These are phyloP conservation scores for Hordeum marinum DNA, from an alignment of 176 grass and related monocot species.

Conservation along the genomic window DNA sequence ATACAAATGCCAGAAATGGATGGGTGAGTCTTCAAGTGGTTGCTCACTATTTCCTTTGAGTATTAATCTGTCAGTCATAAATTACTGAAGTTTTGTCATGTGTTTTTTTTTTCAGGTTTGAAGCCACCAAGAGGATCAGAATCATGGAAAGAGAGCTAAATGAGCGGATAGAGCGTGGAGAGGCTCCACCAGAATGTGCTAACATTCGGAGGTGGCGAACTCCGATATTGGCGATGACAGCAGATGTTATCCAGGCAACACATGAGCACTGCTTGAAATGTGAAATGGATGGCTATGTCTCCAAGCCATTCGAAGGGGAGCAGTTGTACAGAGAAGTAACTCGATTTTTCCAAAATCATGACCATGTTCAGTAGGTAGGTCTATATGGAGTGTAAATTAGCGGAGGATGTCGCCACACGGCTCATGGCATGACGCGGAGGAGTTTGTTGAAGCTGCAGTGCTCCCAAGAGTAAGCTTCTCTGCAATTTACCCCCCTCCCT, in stretches of 20 bases:
- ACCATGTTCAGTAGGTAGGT: slow-evolving; percentile 60
- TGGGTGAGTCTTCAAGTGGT: slow-evolving; percentile 48
- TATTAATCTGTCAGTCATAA: background rate
- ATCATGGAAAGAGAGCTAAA: slow-evolving; percentile 77
- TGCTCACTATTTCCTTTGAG: slow-evolving; percentile 5
- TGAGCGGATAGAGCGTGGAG: slow-evolving; percentile 56
- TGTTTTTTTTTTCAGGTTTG: slow-evolving; percentile 57
- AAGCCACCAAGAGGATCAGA: slow-evolving; percentile 87
- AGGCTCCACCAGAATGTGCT: slow-evolving; percentile 40
- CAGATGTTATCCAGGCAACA: slow-evolving; percentile 98
- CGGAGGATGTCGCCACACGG: slow-evolving; percentile 39
- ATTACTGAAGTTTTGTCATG: slow-evolving; percentile 1
- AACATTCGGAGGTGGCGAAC: slow-evolving; percentile 58
- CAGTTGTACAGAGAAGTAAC: slow-evolving; percentile 97
- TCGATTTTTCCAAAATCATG: slow-evolving; percentile 69
- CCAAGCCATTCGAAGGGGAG: slow-evolving; percentile 97
- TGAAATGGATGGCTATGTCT: slow-evolving; percentile 98
- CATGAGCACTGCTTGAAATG: slow-evolving; percentile 77
- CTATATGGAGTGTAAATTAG: slow-evolving; percentile 47
- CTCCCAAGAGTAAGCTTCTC: slow-evolving; percentile 49
- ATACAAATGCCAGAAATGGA: slow-evolving; percentile 99
- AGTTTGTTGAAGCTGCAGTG: slow-evolving; percentile 10
- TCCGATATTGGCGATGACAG: slow-evolving; percentile 98
- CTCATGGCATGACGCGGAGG: slow-evolving; percentile 8
- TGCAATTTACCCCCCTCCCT: background rate